These are phyloP conservation scores for Pueraria montana DNA, from an alignment of 306 rosid species.

Conservation along the genomic window DNA sequence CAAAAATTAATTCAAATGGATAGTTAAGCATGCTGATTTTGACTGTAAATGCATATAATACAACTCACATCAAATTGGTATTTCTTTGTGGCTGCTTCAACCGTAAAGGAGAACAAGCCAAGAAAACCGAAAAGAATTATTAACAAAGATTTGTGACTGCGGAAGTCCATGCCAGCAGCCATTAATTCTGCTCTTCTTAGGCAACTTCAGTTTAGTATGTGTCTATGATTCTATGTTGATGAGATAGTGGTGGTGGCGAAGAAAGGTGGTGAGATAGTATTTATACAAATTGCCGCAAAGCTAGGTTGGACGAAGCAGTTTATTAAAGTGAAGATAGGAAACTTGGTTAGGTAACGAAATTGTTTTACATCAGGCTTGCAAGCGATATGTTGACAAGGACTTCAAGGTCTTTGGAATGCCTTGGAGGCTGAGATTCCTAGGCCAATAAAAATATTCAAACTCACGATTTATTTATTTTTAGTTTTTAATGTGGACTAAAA, in stretches of 20 bases:
- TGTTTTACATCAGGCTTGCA: slow-evolving; percentile 63
- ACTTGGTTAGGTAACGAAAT: slow-evolving; percentile 57
- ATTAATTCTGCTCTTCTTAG: slow-evolving; percentile 54
- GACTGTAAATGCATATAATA: neutral
- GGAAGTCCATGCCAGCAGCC: slow-evolving; percentile 52
- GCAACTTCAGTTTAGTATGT: slow-evolving; percentile 28
- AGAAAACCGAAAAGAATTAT: slow-evolving; percentile 54
- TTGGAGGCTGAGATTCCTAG: slow-evolving; percentile 75
- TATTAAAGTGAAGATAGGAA: slow-evolving; percentile 40
- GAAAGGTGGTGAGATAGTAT: slow-evolving; percentile 37
- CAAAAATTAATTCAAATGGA: slow-evolving; percentile 13
- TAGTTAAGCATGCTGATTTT: slow-evolving; percentile 16
- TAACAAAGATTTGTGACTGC: slow-evolving; percentile 28
- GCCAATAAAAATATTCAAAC: slow-evolving; percentile 41
- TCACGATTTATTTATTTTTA: slow-evolving; percentile 20
- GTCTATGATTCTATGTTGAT: slow-evolving; percentile 23
- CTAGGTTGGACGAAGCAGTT: slow-evolving; percentile 41
- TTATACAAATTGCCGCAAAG: slow-evolving; percentile 49
- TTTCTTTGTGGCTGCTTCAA: slow-evolving; percentile 77
- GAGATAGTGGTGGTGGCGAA: slow-evolving; percentile 46
- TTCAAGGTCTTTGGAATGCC: slow-evolving; percentile 60
- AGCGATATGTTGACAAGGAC: slow-evolving; percentile 78
- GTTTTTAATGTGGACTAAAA: slow-evolving; percentile 42
- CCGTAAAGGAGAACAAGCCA: slow-evolving; percentile 63
- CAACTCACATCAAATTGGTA: slow-evolving; percentile 87